Evolutionary conservation across 2,329 filamentous ascomycete species (phyloP), one percentile per base, ranked within the genome.

Genomic region (Tricladium varicosporioides): DNA sequence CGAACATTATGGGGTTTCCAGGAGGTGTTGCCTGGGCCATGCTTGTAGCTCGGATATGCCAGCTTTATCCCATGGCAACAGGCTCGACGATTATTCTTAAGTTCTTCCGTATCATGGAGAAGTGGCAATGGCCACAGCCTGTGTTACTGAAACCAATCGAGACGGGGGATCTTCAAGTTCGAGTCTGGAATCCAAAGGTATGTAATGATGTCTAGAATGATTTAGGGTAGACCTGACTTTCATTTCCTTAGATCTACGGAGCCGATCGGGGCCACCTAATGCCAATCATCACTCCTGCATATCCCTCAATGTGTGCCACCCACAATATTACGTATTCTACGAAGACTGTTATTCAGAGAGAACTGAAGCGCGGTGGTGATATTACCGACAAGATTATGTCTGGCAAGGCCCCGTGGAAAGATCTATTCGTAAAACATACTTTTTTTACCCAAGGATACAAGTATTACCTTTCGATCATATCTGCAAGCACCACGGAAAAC

Each of bases 1-100:
- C 91, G 62, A 97, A 97, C 68, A 92, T 97, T 62, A 92, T 96
- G 73, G 94, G 94, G 22, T 99, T 94, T 65, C 94, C 94, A 1
- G 94, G 94, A 66, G 94, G 94, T 74, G 92, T 99, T 43, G 94
- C 94, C 5, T 99, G 93, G 91, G 94, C 93, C 11, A 97, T 99
- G 89, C 82, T 99, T 69, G 92, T 97, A 27, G 94, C 94, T 51
- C 84, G 94, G 62, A 90, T 97, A 44, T 97, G 94, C 73, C 94
- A 99, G 73, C 82, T 99, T 14, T 99, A 97, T 68, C 94, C 94
- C 13, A 92, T 91, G 70, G 94, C 94, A 5, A 90, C 91, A 8
- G 89, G 90, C 15, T 91, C 92, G 1, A 89, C 92, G 19, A 87
- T 99, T 55, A 87, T 99, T 43, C 84, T 87, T 70, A 97, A 96